Conservation (phyloP, 2,329 filamentous ascomycete genomes). For the Aspergillus hiratsukae region DNA sequence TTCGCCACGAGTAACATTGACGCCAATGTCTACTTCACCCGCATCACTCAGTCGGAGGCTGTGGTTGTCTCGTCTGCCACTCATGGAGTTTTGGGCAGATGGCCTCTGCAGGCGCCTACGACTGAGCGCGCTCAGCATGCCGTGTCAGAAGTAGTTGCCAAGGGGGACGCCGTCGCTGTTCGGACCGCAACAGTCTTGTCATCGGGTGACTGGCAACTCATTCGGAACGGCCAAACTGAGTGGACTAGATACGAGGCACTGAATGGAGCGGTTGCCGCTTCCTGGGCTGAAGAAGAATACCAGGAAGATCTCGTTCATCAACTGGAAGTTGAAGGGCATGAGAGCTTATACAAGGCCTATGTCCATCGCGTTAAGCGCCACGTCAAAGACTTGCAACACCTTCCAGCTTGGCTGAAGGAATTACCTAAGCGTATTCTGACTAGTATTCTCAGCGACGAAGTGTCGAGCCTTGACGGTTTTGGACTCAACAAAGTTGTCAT, state of each 20-base stretch:
- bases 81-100: conserved; percentile 69
- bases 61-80: conserved; percentile 71
- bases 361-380: conserved; percentile 82
- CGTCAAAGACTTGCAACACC: conserved; percentile 63
- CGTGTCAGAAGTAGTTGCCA: conserved; percentile 77
- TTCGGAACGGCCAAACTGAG: conserved; percentile 73
- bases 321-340: conserved; percentile 80
- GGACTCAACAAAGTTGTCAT: conserved; percentile 84
- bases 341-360: conserved; percentile 76
- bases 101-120: conserved; percentile 54
- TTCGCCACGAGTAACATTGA: conserved; percentile 75
- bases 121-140: conserved; percentile 57
- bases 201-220: conserved; percentile 71
- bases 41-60: conserved; percentile 70
- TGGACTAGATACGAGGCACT: conserved; percentile 84
- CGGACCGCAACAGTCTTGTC: conserved; percentile 65
- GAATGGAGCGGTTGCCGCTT: conserved; percentile 71
- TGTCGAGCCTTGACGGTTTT: conserved; percentile 57
- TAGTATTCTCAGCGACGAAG: conserved; percentile 55
- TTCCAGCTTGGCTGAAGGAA: conserved; percentile 68
- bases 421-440: conserved; percentile 66
- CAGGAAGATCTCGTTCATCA: conserved; percentile 72
- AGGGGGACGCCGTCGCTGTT: conserved; percentile 67
- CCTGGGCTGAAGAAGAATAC: conserved; percentile 72
- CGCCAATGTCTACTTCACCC: conserved; percentile 83